Evolutionary conservation across 768 basidiomycete genomes (phyloP).

Genomic region (Lactarius vividus): DNA sequence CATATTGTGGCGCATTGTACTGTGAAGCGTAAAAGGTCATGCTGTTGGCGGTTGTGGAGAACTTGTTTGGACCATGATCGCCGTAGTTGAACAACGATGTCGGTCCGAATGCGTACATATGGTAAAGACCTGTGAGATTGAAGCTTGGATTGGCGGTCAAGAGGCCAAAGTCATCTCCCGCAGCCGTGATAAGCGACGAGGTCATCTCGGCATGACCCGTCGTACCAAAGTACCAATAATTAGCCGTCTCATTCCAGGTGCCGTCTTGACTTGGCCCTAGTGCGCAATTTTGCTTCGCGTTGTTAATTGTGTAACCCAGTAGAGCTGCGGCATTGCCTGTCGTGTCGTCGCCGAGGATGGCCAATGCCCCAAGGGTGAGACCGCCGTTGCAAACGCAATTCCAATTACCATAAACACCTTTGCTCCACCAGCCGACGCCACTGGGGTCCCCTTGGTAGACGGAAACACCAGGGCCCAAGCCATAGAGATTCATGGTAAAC

Average conservation of each 20-base stretch:
- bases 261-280: constrained; percentile 65
- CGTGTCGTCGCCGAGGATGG: constrained; percentile 81
- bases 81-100: constrained; percentile 85
- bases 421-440: constrained; percentile 77
- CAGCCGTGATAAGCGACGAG: constrained; percentile 77
- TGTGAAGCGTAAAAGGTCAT: constrained; percentile 74
- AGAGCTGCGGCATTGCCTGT: constrained; percentile 67
- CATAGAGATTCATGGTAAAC: constrained; percentile 71
- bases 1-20: constrained; percentile 69
- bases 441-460: constrained; percentile 45
- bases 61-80: constrained; percentile 94
- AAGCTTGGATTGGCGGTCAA: constrained; percentile 69
- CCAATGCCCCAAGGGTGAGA: constrained; percentile 83
- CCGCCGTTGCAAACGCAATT: constrained; percentile 96
- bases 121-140: constrained; percentile 73
- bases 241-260: constrained; percentile 89
- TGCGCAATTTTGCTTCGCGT: constrained; percentile 77
- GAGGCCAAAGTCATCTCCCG: constrained; percentile 78
- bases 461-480: constrained; percentile 62
- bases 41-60: constrained; percentile 85
- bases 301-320: constrained; percentile 64
- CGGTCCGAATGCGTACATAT: constrained; percentile 84
- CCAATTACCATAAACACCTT: constrained; percentile 84
- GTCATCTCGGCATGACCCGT: constrained; percentile 89
- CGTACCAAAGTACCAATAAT: constrained; percentile 96